Evolutionary conservation across 148 eudicot genomes (phyloP).

Genomic region (Linanthus parryae): DNA sequence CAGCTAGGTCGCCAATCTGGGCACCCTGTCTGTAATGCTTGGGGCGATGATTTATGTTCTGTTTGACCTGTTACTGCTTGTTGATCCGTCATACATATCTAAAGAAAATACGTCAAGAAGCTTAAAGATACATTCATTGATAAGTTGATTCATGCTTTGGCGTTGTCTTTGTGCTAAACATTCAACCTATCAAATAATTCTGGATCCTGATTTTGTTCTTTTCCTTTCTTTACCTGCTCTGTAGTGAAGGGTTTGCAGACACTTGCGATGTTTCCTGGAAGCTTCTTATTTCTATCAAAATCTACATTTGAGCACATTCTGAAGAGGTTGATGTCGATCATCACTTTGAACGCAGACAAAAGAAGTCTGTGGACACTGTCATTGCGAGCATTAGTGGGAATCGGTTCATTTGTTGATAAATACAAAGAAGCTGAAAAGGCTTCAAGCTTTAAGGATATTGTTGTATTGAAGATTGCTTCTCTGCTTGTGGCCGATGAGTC

Average conservation of each 20-base stretch:
- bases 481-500: slow-evolving; percentile 44
- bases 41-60: too few species aligned
- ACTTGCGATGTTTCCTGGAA: slow-evolving; percentile 85
- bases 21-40: too few species aligned
- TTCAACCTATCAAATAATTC: too few species aligned
- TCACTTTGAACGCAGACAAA: slow-evolving; percentile 29
- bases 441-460: slow-evolving; percentile 47
- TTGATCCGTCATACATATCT: too few species aligned
- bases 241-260: slow-evolving; percentile 76
- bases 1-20: too few species aligned
- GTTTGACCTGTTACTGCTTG: too few species aligned
- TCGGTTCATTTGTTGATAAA: slow-evolving; percentile 52
- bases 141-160: too few species aligned
- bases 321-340: slow-evolving; percentile 37
- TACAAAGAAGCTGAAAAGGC: slow-evolving; percentile 48
- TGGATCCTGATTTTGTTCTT: too few species aligned
- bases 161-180: too few species aligned
- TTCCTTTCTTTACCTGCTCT: slow-evolving; percentile 9
- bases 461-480: slow-evolving; percentile 48
- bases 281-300: slow-evolving; percentile 41
- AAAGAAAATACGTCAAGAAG: too few species aligned
- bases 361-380: slow-evolving; percentile 48
- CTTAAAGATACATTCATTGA: too few species aligned
- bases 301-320: slow-evolving; percentile 55
- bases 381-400: slow-evolving; percentile 48